Percentiles rank a stretch among this genome's conserved stretches.
phyloP scores from a whole-genome alignment of 129 eudicot species.

The Oenanthe sinensis region DNA sequence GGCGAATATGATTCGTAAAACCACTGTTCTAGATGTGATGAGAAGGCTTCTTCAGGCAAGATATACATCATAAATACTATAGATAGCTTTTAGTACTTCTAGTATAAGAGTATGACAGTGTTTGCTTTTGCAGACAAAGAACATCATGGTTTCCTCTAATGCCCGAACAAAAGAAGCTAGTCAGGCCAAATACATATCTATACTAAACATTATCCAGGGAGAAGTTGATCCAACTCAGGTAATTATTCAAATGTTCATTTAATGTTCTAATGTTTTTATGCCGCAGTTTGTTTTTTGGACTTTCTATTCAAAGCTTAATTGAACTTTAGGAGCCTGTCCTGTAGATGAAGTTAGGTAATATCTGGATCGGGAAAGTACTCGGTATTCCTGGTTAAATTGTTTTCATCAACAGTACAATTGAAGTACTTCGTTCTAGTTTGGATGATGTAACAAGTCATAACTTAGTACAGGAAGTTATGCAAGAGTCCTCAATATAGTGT shows the following conservation, averaged over 20 bases:
- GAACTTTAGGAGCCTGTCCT: neutral
- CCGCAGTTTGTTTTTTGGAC: neutral
- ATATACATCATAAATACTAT: neutral
- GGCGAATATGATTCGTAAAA: conserved; percentile 98
- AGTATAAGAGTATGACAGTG: conserved; percentile 17
- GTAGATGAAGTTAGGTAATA: neutral
- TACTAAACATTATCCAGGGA: conserved; percentile 91
- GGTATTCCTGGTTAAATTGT: neutral
- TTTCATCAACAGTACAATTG: neutral
- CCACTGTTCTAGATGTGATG: conserved; percentile 98
- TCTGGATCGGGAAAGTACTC: neutral
- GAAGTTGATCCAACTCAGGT: conserved; percentile 99
- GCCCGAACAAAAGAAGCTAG: conserved; percentile 97
- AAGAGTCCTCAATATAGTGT: neutral
- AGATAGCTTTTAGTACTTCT: conserved; percentile 4
- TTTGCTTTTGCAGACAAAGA: conserved; percentile 69
- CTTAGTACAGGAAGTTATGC: neutral
- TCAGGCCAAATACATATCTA: conserved; percentile 93
- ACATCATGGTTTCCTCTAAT: conserved; percentile 95
- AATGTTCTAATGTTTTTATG: neutral
- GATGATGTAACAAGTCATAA: neutral
- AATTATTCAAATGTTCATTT: neutral
- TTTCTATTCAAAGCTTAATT: neutral
- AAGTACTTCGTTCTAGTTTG: neutral
- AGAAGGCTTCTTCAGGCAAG: conserved; percentile 99